Conservation (phyloP, 495 filamentous ascomycete species). For the Hypoxylon lienhwacheense region DNA sequence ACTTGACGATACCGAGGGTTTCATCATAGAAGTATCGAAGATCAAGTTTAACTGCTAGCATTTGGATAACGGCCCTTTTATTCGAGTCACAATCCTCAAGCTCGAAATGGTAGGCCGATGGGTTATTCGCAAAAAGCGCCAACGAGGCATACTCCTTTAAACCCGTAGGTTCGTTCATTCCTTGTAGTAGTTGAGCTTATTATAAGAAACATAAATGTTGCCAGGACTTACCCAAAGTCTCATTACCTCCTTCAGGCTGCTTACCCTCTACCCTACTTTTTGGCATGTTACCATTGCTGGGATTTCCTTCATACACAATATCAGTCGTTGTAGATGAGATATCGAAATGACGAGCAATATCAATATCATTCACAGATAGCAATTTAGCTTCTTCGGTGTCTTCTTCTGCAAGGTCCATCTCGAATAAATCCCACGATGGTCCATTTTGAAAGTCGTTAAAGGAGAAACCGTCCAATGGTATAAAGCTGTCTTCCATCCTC, state of each 20-base stretch:
- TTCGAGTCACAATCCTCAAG: conserved; percentile 10
- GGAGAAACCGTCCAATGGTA: conserved; percentile 8
- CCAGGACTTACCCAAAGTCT: conserved; percentile 24
- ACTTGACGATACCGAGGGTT: conserved; percentile 2
- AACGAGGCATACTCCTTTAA: conserved; percentile 16
- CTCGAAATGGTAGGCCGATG: conserved; percentile 13
- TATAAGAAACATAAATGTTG: neutral
- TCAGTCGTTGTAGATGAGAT: neutral
- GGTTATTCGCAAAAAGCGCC: conserved; percentile 24
- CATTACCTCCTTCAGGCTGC: neutral
- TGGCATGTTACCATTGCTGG: neutral
- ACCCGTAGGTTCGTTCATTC: conserved; percentile 21
- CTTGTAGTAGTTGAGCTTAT: conserved; percentile 15
- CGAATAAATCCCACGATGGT: conserved; percentile 12
- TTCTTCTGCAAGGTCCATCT: conserved; percentile 24
- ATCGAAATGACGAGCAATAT: conserved; percentile 3
- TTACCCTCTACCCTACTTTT: conserved; percentile 2
- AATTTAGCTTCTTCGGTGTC: neutral
- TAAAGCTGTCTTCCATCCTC: conserved; percentile 14
- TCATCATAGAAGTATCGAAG: conserved; percentile 21
- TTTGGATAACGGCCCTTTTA: conserved; percentile 11
- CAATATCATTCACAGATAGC: neutral
- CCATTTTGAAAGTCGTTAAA: conserved; percentile 8
- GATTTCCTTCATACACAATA: neutral
- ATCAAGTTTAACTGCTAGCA: conserved; percentile 20